Evolutionary conservation across 495 filamentous ascomycete species (phyloP).

Genomic region (Penicillium goetzii): DNA sequence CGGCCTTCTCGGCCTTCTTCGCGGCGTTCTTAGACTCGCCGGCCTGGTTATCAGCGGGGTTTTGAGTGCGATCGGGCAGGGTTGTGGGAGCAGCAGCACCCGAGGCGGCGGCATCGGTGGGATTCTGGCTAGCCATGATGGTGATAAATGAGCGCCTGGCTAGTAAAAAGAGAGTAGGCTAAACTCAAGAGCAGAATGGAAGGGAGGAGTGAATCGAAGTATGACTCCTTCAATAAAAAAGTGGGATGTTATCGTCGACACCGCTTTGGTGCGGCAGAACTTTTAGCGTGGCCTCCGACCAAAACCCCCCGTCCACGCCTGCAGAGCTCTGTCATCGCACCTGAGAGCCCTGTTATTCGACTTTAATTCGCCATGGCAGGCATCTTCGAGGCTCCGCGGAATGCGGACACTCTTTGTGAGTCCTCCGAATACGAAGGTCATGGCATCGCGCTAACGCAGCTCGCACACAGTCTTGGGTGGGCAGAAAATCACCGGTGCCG

Average conservation of each 20-base stretch:
- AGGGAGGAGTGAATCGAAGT: constrained; percentile 21
- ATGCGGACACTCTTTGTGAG: constrained; percentile 83
- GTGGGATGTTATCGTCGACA: constrained; percentile 51
- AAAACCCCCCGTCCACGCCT: constrained; percentile 34
- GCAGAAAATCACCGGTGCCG: constrained; percentile 90
- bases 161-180: constrained; percentile 24
- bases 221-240: constrained; percentile 40
- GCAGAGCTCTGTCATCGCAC: constrained; percentile 43
- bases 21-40: constrained; percentile 70
- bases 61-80: constrained; percentile 47
- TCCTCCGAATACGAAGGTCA: constrained; percentile 11
- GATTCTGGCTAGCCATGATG: constrained; percentile 47
- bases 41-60: constrained; percentile 46
- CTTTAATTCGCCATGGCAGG: constrained; percentile 66
- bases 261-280: constrained; percentile 52
- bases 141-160: constrained; percentile 27
- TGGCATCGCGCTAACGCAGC: constrained; percentile 32
- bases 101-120: constrained; percentile 35
- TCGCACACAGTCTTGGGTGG: constrained; percentile 77
- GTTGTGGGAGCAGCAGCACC: constrained; percentile 38
- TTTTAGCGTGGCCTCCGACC: constrained; percentile 45
- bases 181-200: constrained; percentile 26
- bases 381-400: constrained; percentile 86
- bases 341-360: constrained; percentile 28
- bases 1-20: constrained; percentile 72